Percentiles rank a stretch among this genome's conserved stretches.
phyloP scores from a whole-genome alignment of 345 rosid genomes.

The Eucalyptus cladocalyx region DNA sequence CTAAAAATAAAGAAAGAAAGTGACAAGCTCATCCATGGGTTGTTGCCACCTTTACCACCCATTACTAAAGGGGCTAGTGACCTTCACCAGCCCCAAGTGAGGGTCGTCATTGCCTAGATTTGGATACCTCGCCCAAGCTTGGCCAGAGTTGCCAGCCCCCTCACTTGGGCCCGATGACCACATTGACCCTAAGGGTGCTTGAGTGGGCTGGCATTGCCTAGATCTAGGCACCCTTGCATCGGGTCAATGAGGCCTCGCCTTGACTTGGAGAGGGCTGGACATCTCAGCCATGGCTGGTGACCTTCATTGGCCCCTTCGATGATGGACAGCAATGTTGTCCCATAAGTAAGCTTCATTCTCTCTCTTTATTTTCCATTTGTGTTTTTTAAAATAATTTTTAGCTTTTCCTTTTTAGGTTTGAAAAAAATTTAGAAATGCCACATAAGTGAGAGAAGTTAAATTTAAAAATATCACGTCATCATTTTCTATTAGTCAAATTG shows the following conservation, averaged over 20 bases:
- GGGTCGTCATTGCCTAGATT: not conserved
- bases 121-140: fast-evolving
- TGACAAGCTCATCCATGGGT: not conserved
- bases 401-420: not conserved
- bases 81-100: too few relatives aligned
- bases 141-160: not conserved
- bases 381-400: too few relatives aligned
- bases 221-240: not conserved
- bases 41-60: not conserved
- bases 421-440: not conserved
- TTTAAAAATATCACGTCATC: not conserved
- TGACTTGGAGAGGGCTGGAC: not conserved
- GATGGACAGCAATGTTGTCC: not conserved
- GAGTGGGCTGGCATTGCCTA: not conserved
- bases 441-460: not conserved
- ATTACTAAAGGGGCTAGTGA: too few relatives aligned
- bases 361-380: too few relatives aligned
- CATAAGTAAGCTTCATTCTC: not conserved
- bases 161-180: not conserved
- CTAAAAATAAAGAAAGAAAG: not conserved
- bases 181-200: too few relatives aligned
- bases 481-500: not conserved
- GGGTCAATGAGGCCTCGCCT: not conserved
- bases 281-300: not conserved
- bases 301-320: not conserved